These are phyloP conservation scores for Ramularia collo-cygni DNA, from an alignment of 2,329 filamentous ascomycete genomes.

Conservation along the genomic window DNA sequence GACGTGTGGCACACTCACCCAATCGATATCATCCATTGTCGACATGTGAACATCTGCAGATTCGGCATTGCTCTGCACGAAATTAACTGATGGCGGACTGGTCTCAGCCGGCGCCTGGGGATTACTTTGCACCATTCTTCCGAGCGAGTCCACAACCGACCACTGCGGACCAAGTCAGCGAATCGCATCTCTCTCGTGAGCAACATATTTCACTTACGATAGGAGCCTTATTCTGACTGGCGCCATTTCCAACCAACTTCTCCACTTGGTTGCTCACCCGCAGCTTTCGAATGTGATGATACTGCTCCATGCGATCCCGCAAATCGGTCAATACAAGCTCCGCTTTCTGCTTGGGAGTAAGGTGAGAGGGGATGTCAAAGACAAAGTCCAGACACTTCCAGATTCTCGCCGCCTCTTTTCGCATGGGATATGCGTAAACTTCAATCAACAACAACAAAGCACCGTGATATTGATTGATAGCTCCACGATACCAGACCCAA, in stretches of 20 bases:
- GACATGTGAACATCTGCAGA: constrained; percentile 24
- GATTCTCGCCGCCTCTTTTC: constrained; percentile 56
- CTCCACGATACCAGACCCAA: constrained; percentile 66
- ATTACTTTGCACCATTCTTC: constrained; percentile 10
- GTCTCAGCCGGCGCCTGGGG: constrained; percentile 21
- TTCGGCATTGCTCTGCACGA: not conserved
- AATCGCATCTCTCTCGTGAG: not conserved
- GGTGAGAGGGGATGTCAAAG: constrained; percentile 53
- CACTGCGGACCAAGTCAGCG: not conserved
- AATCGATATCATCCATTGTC: constrained; percentile 53
- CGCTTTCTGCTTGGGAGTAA: constrained; percentile 52
- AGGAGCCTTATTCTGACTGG: not conserved
- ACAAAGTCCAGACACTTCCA: constrained; percentile 68
- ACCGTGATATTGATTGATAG: constrained; percentile 66
- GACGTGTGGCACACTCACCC: constrained; percentile 48
- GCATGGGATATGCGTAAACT: constrained; percentile 52
- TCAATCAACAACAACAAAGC: constrained; percentile 64
- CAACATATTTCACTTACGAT: not conserved
- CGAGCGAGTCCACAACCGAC: constrained; percentile 6
- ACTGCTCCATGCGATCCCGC: constrained; percentile 53
- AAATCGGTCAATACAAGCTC: constrained; percentile 57
- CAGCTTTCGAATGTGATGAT: constrained; percentile 51
- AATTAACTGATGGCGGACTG: constrained; percentile 16
- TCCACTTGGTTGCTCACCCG: constrained; percentile 28
- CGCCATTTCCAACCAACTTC: constrained; percentile 17